Evolutionary conservation across 148 eudicot species (phyloP), one percentile per base, ranked within the genome.

Genomic region (Spergularia marina): DNA sequence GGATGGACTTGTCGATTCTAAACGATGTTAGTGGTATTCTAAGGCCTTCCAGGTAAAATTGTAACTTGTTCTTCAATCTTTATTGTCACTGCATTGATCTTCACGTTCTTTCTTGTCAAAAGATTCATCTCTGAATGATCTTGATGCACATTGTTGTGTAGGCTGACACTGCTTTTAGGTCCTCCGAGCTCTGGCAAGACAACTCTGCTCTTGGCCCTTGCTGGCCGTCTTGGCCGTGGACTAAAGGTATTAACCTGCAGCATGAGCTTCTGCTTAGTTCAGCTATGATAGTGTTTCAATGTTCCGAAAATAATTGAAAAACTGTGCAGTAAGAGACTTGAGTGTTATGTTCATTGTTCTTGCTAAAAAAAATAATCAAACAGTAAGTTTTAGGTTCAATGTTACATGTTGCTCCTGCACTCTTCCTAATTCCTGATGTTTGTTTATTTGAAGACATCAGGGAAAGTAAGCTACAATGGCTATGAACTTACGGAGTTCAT

Each of bases 101-200:
- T 52, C 10, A 41, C 49, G 9, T 55, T 41, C 18, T 40, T 20
- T 36, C 6, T 54, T 2, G 41, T 49, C 17, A 66, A 7, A 36
- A 21, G 3, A 18, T 13, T 47, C 40, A 4, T 62, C 47, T 41
- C 14, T 59, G 4, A 44, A 58, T 34, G 4, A 44, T 67, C 51
- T 25, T 2, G 15, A 51, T 75, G 57, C 54, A 54, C 17, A 11
- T 30, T 60, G 18, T 68, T 70, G 64, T 76, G 55, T 76, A 93
- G 98, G 83, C 77, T 94, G 89, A 94, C 98, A 44, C 67, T 94
- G 73, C 97, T 94, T 79, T 81, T 94, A 81, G 98, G 98, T 44
- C 98, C 98, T 81, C 98, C 98, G 73, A 86, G 98, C 85, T 91
- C 98, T 56, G 98, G 98, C 53, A 94, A 94, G 83, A 94, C 98